These are phyloP conservation scores for Kwoniella newhampshirensis DNA, from an alignment of 768 basidiomycete genomes.

Conservation along the genomic window DNA sequence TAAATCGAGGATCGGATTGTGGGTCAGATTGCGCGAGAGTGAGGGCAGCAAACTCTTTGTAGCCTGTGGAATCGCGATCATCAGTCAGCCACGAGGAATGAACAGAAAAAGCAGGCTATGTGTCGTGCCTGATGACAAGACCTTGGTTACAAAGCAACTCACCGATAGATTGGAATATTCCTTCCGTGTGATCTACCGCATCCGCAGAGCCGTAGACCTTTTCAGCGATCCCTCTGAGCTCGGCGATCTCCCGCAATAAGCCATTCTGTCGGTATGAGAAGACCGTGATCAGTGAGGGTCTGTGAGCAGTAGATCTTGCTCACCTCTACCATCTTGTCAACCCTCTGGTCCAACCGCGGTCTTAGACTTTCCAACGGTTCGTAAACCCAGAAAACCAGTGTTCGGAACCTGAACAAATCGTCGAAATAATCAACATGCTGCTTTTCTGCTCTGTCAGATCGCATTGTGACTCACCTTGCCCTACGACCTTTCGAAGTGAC, in stretches of 20 bases:
- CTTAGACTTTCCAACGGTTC: conserved; percentile 66
- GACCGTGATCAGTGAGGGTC: neutral
- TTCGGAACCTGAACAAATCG: conserved; percentile 64
- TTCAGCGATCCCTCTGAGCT: conserved; percentile 55
- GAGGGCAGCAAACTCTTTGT: conserved; percentile 81
- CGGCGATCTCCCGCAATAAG: conserved; percentile 72
- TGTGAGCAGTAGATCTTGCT: conserved; percentile 13
- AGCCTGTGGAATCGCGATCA: conserved; percentile 63
- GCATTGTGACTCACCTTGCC: conserved; percentile 20
- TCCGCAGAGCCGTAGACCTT: conserved; percentile 37
- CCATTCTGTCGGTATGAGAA: conserved; percentile 60
- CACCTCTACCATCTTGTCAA: conserved; percentile 88
- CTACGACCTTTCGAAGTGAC: conserved; percentile 20
- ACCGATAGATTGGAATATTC: conserved; percentile 96
- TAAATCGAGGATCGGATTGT: conserved; percentile 54
- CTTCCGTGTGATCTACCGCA: conserved; percentile 55
- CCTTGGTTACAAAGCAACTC: too few species aligned
- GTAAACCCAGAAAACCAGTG: conserved; percentile 88
- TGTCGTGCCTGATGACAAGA: too few species aligned
- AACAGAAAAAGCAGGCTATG: too few species aligned
- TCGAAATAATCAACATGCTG: conserved; percentile 1
- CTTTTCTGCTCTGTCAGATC: too few species aligned
- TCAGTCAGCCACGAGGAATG: neutral
- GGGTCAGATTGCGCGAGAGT: conserved; percentile 49
- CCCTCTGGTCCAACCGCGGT: conserved; percentile 70